Conservation (phyloP, 208 protist species). For the Leishmania tropica region DNA sequence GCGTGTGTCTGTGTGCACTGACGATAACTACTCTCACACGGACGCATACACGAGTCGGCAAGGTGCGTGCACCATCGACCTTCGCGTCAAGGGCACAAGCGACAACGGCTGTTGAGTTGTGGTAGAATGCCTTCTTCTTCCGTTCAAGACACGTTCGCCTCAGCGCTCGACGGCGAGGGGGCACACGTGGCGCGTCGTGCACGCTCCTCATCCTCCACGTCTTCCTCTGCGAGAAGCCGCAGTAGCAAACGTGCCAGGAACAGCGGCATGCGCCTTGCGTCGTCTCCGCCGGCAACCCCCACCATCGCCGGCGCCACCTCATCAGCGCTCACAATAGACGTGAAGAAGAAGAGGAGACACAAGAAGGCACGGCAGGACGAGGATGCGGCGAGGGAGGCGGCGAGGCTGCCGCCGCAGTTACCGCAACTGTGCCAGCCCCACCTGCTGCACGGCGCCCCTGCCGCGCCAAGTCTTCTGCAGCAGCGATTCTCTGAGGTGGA, state of each 20-base stretch:
- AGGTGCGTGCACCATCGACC: background rate
- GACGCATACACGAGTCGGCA: background rate
- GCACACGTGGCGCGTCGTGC: background rate
- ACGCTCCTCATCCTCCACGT: background rate
- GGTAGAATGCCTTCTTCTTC: background rate
- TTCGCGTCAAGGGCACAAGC: background rate
- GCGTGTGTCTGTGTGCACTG: no score
- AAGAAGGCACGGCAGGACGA: slow-evolving; percentile 10
- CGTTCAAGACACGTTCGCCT: background rate
- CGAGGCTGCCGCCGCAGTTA: background rate
- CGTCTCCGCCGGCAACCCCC: background rate
- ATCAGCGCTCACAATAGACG: background rate
- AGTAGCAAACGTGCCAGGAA: background rate
- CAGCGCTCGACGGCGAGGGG: background rate
- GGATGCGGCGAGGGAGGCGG: background rate
- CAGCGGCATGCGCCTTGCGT: background rate
- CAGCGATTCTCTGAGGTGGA: slow-evolving; percentile 45
- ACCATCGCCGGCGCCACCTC: background rate
- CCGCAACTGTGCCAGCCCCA: background rate
- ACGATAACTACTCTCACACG: background rate
- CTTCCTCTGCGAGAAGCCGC: slow-evolving; percentile 2
- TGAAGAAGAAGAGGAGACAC: slow-evolving; percentile 7
- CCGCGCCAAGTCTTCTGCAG: slow-evolving; percentile 1
- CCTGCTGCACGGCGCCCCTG: background rate
- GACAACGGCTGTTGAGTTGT: background rate